These are phyloP conservation scores for Psilocybe cyanescens DNA, from an alignment of 768 basidiomycete genomes.

Conservation along the genomic window DNA sequence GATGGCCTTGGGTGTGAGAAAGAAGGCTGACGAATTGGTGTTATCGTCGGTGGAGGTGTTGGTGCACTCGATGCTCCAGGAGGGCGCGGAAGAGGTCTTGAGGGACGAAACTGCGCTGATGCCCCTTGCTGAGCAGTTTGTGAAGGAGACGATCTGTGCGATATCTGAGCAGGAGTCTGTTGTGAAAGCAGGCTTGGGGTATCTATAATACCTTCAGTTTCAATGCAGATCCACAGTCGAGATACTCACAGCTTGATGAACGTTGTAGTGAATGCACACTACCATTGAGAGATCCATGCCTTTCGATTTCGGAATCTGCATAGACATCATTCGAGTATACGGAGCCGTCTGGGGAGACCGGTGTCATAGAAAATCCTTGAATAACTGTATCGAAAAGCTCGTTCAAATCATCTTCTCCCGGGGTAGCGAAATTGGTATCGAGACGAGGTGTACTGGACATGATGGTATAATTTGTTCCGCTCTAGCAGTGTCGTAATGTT, in stretches of 20 bases:
- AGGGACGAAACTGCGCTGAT: slow-evolving; percentile 6
- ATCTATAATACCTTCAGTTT: slow-evolving; percentile 10
- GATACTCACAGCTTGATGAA: slow-evolving; percentile 14
- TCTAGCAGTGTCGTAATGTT: neutral
- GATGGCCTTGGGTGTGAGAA: slow-evolving; percentile 11
- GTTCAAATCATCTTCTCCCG: slow-evolving; percentile 23
- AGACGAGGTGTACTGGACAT: slow-evolving; percentile 15
- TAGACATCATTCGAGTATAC: slow-evolving; percentile 5
- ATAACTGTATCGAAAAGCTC: slow-evolving; percentile 24
- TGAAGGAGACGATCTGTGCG: neutral
- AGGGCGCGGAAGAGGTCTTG: slow-evolving; percentile 21
- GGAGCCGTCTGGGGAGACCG: slow-evolving; percentile 11
- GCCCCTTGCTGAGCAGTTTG: slow-evolving; percentile 1
- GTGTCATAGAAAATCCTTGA: slow-evolving; percentile 16
- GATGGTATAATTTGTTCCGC: slow-evolving; percentile 3
- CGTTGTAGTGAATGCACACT: slow-evolving; percentile 3
- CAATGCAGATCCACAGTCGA: neutral
- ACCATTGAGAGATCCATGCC: slow-evolving; percentile 8
- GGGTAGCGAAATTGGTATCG: slow-evolving; percentile 4
- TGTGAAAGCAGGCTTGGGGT: slow-evolving; percentile 15
- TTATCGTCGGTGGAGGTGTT: neutral
- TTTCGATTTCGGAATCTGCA: slow-evolving; percentile 13
- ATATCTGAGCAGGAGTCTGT: neutral
- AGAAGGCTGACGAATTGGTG: neutral
- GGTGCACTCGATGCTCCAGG: slow-evolving; percentile 14